A percentile compares a stretch with the other conserved stretches of the same genome.
Conservation (phyloP, 768 basidiomycete genomes). For the Lanmaoa pseudosensibilis region DNA sequence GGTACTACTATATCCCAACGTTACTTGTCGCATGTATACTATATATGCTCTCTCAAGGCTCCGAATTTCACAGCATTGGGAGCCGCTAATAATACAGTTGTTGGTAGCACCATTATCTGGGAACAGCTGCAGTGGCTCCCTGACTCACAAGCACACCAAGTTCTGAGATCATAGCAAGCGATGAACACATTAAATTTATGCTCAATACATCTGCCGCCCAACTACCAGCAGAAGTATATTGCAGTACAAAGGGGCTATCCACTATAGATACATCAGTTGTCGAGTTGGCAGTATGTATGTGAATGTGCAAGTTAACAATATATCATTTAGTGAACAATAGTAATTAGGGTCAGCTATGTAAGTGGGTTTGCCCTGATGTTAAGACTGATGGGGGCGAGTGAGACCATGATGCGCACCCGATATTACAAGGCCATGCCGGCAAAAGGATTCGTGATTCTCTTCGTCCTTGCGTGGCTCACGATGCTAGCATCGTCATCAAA, state of each 20-base stretch:
- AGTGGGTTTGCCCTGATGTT: neutral
- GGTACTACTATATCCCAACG: neutral
- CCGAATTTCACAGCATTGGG: neutral
- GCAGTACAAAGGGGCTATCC: slow-evolving; percentile 7
- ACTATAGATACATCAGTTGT: slow-evolving; percentile 29
- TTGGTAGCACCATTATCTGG: neutral
- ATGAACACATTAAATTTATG: neutral
- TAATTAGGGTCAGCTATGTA: slow-evolving; percentile 18
- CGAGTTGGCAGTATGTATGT: slow-evolving; percentile 2
- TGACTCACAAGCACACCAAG: too few species aligned
- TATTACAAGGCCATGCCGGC: slow-evolving; percentile 29
- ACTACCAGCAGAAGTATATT: slow-evolving; percentile 1
- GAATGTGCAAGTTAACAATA: slow-evolving; percentile 7
- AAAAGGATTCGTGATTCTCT: slow-evolving; percentile 59
- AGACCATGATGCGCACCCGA: neutral
- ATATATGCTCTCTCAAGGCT: neutral
- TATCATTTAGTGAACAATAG: slow-evolving; percentile 8
- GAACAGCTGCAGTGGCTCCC: too few species aligned
- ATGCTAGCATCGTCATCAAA: slow-evolving; percentile 70
- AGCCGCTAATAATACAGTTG: neutral
- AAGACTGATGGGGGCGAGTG: neutral
- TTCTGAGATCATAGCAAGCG: neutral
- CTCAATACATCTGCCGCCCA: slow-evolving; percentile 6
- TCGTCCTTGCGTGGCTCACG: slow-evolving; percentile 32
- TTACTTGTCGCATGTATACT: neutral